A percentile compares a stretch with the other conserved stretches of the same genome.
Evolutionary conservation across 2,329 filamentous ascomycete species (phyloP).

Genomic region (Paradendryphiella salina): DNA sequence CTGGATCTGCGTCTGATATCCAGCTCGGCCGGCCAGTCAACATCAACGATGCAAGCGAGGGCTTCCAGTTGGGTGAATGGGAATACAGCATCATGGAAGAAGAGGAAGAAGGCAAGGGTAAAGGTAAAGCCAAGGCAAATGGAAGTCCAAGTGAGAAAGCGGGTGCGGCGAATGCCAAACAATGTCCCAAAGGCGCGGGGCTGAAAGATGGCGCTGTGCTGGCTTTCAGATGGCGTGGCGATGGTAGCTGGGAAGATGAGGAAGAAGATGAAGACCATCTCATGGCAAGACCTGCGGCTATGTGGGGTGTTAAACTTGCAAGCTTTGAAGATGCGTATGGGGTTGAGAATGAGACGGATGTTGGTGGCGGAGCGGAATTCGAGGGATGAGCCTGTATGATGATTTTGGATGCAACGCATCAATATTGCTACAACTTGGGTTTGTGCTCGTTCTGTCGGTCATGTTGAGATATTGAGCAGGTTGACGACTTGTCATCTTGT

Average conservation of each 20-base stretch:
- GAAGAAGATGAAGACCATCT: conserved; percentile 22
- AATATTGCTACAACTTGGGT: no score
- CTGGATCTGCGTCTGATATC: conserved; percentile 46
- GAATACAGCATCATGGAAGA: conserved; percentile 30
- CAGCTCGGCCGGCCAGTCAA: conserved; percentile 49
- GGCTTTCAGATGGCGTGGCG: conserved; percentile 44
- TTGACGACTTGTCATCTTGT: no score
- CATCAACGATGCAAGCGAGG: conserved; percentile 45
- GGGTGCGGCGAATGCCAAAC: conserved; percentile 16
- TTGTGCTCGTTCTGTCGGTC: no score
- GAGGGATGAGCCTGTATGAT: conserved; percentile 28
- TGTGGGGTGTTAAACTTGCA: conserved; percentile 45
- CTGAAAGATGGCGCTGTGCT: conserved; percentile 43
- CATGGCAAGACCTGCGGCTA: conserved; percentile 14
- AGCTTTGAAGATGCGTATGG: conserved; percentile 46
- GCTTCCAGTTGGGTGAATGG: conserved; percentile 48
- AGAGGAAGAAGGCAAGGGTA: conserved; percentile 44
- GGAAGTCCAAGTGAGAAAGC: neutral
- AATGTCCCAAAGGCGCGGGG: conserved; percentile 44
- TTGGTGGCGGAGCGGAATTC: conserved; percentile 36
- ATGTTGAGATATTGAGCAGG: no score
- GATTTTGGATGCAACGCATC: neutral
- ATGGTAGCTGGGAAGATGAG: conserved; percentile 28
- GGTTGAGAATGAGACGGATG: conserved; percentile 37
- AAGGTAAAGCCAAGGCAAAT: conserved; percentile 48